phyloP scores from a whole-genome alignment of 345 rosid genomes.

The Linum usitatissimum region DNA sequence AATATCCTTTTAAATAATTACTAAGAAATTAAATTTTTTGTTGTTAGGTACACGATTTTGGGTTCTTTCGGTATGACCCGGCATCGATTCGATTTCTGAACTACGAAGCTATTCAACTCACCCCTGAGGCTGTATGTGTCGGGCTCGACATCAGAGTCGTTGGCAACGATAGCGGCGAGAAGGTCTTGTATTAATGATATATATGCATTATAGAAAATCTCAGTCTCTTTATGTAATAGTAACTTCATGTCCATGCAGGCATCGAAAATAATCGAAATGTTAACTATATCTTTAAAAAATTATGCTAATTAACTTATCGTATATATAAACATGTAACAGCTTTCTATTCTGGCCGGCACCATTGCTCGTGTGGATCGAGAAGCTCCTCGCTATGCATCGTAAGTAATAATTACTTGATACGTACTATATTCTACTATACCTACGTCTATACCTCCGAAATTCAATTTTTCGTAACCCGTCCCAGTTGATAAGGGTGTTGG shows the following conservation, averaged over 20 bases:
- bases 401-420: slow-evolving; percentile 11
- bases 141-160: slow-evolving; percentile 74
- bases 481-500: no score
- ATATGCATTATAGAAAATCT: neutral
- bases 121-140: slow-evolving; percentile 82
- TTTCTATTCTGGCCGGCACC: slow-evolving; percentile 89
- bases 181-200: slow-evolving; percentile 32
- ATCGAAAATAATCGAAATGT: no score
- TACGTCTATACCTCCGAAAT: no score
- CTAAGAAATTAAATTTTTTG: neutral
- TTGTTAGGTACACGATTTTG: slow-evolving; percentile 88
- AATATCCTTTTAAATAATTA: no score
- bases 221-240: no score
- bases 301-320: neutral
- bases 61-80: slow-evolving; percentile 85
- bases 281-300: neutral
- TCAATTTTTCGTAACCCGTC: no score
- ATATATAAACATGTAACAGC: slow-evolving; percentile 30
- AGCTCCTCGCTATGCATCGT: slow-evolving; percentile 83
- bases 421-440: no score
- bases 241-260: no score
- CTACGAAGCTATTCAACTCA: slow-evolving; percentile 90
- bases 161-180: slow-evolving; percentile 95
- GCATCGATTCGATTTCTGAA: slow-evolving; percentile 53
- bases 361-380: slow-evolving; percentile 92